Evolutionary conservation across 2,329 filamentous ascomycete species (phyloP), one percentile per base, ranked within the genome.

Genomic region (Fonsecaea erecta): DNA sequence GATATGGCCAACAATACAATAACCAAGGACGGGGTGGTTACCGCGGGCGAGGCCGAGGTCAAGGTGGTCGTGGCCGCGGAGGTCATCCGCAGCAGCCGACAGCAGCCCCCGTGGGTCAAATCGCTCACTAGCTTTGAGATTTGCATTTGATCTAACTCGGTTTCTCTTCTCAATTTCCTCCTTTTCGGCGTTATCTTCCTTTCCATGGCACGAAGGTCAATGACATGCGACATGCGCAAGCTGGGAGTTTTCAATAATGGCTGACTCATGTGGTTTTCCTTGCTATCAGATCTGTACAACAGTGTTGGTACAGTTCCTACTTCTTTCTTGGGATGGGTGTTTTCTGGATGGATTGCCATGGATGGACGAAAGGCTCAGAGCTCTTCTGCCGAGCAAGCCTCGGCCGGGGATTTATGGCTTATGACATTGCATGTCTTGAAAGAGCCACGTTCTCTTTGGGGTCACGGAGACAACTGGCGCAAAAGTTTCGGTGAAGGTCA

Each of bases 21-120:
- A 79, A 79, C 67, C 72, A 72, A 51, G 68, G 68, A 64, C 62
- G 67, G 9, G 75, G 79, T 35, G 78, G 79, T 52, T 75, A 76
- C 52, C 79, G 79, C 65, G 78, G 79, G 63, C 78, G 79, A 40
- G 76, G 77, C 35, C 78, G 79, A 62, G 78, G 80, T 51, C 78
- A 80, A 65, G 80, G 79, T 35, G 75, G 75, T 65, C 77, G 75
- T 57, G 72, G 76, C 16, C 67, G 71, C 28, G 62, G 68, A 18
- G 66, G 68, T 61, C 58, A 66, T 53, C 46, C 60, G 34, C 67
- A 66, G 5, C 67, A 68, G 51, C 26, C 26, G 30, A 21, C 62
- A 28, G 40, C 66, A 21, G 40, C 60, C 52, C 53, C 63, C 14
- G 53, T 64, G 30, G 61, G 60, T 57, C 67, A 68, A 63, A 63